Evolutionary conservation across 306 rosid species (phyloP), one percentile per base, ranked within the genome.

Genomic region (Cucurbita moschata): DNA sequence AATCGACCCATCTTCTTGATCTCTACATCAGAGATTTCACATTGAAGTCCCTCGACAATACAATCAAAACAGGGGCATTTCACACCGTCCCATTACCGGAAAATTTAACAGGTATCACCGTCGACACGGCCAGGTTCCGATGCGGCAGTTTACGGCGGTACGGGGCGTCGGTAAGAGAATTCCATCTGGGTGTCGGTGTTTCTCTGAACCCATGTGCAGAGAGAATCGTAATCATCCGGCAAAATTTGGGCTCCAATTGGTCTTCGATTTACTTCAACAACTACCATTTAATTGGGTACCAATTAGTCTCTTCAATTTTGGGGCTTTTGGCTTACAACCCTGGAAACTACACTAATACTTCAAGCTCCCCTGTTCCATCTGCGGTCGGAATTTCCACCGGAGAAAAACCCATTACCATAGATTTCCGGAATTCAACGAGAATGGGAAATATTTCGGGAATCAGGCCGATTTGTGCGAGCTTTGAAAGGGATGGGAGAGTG

Each of bases 111-210:
- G 95, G 91, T 81, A 86, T 94, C 79, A 44, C 59, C 43, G 88
- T 87, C 5, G 86, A 85, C 57, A 78, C 83, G 7, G 86, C 78
- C 57, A 86, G 96, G 79, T 84, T 80, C 68, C 79, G 99, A 68
- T 94, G 99, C 71, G 97, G 99, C 4, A 94, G 99, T 84, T 81
- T 94, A 64, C 77, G 81, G 69, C 79, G 95, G 83, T 94, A 94
- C 38, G 99, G 99, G 42, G 92, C 97, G 1, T 56, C 80, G 42
- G 78, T 94, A 11, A 87, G 85, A 79, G 97, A 94, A 65, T 94
- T 94, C 35, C 88, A 77, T 79, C 85, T 94, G 7, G 80, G 77
- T 66, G 46, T 76, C 37, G 99, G 95, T 58, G 88, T 91, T n/a
- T 75, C 81, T 13, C 82, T 89, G 10, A 83, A 85, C 64, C 97